Base-by-base conservation (phyloP, 208 protist genomes). In the Trypanosoma vivax region DNA sequence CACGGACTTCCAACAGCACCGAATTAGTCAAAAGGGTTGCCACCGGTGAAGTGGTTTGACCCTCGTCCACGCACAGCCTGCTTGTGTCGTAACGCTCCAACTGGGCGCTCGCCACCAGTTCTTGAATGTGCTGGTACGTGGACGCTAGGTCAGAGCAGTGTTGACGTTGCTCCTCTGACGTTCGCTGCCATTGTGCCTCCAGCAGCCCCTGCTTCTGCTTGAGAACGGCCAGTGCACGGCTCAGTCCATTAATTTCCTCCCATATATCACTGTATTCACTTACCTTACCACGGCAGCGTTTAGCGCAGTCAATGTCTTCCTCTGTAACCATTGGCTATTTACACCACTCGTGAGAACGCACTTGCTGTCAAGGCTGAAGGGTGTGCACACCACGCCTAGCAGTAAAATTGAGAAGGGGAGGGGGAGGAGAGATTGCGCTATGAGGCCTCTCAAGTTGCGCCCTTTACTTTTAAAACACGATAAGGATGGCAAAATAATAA, bases 111-210 rank as follows among this genome's bases (percentile, higher is more conserved):
- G 21, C 18, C 3, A 65, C 14, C 7, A 65, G 41, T 11, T 58
- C 49, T 25, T 65, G 59, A 2, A 65, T 25, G 13, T 65, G 59
- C 23, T 57, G 59, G 28, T 65, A 65, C 18, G 58, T 50, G 18
- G 59, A 38, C 14, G 59, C 59, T 24, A 65, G 40, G 27, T 65
- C 59, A 14, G 23, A 25, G 50, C 59, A 65, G 33, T 65, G 59
- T 28, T 57, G 49, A n/a, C 25, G 37, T 50, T 65, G 59, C 42
- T 65, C 59, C 21, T 18, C 27, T 1, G 41, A 52, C 1, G 53
- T 34, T 16, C 6, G 23, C 30, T 50, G 16, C 59, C 59, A 65
- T 33, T 57, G 41, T 19, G 16, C 2, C 9, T 30, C 23, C 18
- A 58, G 59, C 31, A 58, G 59, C 18, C 58, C 42, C 25, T 65